A percentile compares a stretch with the other conserved stretches of the same genome.
Evolutionary conservation across 495 filamentous ascomycete species (phyloP).

Genomic region (Penicillium salamii): DNA sequence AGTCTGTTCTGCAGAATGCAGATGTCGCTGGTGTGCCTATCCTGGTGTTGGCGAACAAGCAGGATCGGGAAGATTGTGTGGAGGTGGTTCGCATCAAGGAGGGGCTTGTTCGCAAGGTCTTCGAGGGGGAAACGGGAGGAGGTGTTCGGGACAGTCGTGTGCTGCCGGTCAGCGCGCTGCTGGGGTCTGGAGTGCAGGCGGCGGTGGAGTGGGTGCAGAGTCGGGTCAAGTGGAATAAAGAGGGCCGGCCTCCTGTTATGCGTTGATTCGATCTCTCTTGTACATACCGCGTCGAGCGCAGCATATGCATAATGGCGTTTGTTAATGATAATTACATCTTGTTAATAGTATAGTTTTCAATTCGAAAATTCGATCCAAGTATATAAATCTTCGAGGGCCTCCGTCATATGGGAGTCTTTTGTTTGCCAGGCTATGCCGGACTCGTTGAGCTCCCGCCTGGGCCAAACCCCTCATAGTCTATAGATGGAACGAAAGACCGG

Average conservation of each 20-base stretch:
- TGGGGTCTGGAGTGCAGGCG: constrained; percentile 86
- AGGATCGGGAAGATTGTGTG: constrained; percentile 94
- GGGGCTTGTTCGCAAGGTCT: constrained; percentile 86
- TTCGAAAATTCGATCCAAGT: too few relatives aligned
- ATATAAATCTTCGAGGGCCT: too few relatives aligned
- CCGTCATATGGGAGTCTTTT: too few relatives aligned
- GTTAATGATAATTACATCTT: constrained; percentile 12
- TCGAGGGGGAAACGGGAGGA: constrained; percentile 85
- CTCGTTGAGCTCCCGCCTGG: too few relatives aligned
- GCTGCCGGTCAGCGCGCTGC: constrained; percentile 84
- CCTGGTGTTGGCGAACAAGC: constrained; percentile 93
- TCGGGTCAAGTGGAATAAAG: constrained; percentile 94
- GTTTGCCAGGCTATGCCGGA: too few relatives aligned
- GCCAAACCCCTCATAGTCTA: too few relatives aligned
- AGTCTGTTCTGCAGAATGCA: constrained; percentile 75
- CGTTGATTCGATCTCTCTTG: constrained; percentile 47
- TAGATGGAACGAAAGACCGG: too few relatives aligned
- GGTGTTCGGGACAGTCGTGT: constrained; percentile 87
- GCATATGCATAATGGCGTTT: constrained; percentile 22
- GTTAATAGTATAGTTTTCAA: constrained; percentile 20
- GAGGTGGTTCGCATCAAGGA: constrained; percentile 98
- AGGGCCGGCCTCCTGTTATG: constrained; percentile 89
- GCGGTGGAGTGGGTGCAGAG: constrained; percentile 93
- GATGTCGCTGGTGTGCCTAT: constrained; percentile 89
- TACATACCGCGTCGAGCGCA: constrained; percentile 1